Evolutionary conservation across 805 yeast species (phyloP), one percentile per base, ranked within the genome.

Genomic region (Yarrowia osloensis): DNA sequence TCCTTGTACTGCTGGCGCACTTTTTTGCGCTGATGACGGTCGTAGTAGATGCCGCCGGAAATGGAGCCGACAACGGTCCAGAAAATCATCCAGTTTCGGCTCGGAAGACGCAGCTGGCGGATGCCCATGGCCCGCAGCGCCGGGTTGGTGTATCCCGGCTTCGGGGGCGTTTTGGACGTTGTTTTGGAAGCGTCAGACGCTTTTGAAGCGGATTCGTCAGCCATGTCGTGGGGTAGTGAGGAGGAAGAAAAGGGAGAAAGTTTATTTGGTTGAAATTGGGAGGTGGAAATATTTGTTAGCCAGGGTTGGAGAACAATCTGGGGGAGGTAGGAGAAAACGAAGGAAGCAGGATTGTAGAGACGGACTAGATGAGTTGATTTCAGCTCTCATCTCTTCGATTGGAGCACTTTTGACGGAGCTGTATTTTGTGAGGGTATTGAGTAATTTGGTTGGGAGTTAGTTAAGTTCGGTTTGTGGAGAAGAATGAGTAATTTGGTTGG

Each of bases 51-150:
- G 13, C 94, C 91, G n/a, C 96, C 94, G 1, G 89, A 81, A 40
- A 89, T 78, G 1, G 82, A 78, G 1, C 87, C 86, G 1, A 89
- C 75, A 8, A 90, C 85, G 0, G 87, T 74, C 90, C 97, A 89
- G 77, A 95, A 95, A 40, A 92, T 90, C 80, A 85, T 77, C 99
- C 98, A 94, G 79, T 94, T 95, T 70, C 97, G 82, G 0, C 96
- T 88, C 0, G 99, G 99, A 15, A 95, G 79, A 42, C 88, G 84
- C 24, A 92, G 72, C 15, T 88, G 78, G 4, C 91, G 90, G 57
- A 94, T 84, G 0, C 98, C 98, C 90, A 94, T 85, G 73, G 91
- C 74, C 52, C 67, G 66, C 46, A 72, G 69, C 4, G 74, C 74
- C 28, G 74, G 74, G 49, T 72, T 72, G 33, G 67, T 24, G 67